Percentiles rank a stretch among this genome's conserved stretches.
Conservation (phyloP, 129 eudicot species). For the Tagetes patula region DNA sequence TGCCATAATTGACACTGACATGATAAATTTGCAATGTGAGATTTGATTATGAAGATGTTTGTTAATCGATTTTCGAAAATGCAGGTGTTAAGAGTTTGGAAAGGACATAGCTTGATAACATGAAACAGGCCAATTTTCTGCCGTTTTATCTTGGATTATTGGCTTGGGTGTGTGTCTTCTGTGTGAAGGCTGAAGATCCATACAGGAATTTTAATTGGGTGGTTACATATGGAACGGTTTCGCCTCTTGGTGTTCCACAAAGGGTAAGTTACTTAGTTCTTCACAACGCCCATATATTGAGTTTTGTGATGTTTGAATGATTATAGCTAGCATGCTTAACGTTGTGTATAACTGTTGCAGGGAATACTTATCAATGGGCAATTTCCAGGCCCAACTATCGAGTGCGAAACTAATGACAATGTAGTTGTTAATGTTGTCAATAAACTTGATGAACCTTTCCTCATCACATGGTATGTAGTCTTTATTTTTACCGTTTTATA, state of each 20-base stretch:
- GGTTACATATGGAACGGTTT: conserved; percentile 54
- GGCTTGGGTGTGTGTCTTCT: conserved; percentile 44
- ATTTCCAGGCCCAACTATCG: conserved; percentile 79
- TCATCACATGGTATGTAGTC: conserved; percentile 73
- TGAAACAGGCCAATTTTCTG: conserved; percentile 48
- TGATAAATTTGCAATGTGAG: neutral
- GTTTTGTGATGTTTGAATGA: neutral
- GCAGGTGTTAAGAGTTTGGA: conserved; percentile 15
- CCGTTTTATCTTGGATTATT: conserved; percentile 53
- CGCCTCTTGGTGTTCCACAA: conserved; percentile 79
- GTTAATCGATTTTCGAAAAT: neutral
- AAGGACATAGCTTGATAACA: conserved; percentile 18
- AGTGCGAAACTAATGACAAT: conserved; percentile 76
- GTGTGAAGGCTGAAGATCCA: conserved; percentile 75
- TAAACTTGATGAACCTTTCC: conserved; percentile 75
- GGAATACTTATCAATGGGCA: conserved; percentile 82
- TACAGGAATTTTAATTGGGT: conserved; percentile 59
- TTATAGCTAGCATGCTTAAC: neutral
- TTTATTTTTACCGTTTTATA: neutral
- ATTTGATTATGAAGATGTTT: neutral
- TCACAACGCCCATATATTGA: neutral
- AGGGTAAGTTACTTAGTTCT: conserved; percentile 40
- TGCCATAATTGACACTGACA: neutral
- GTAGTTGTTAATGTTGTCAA: conserved; percentile 59
- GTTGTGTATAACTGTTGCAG: conserved; percentile 34